phyloP scores from a whole-genome alignment of 495 filamentous ascomycete genomes.

The Corynascus novoguineensis region DNA sequence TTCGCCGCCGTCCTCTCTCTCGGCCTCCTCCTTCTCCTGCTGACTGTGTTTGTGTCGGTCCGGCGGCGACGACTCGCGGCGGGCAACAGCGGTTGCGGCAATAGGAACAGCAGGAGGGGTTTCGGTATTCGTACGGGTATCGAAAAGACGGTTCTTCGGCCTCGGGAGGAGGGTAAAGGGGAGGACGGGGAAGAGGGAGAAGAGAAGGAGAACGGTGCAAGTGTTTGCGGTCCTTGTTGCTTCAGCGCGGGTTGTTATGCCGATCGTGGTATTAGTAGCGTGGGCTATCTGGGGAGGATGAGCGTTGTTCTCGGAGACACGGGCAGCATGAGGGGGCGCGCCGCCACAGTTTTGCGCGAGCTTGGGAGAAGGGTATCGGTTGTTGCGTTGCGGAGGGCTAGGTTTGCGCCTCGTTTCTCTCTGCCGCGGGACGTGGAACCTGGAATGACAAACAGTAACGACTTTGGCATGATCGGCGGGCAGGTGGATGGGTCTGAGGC shows the following conservation, averaged over 20 bases:
- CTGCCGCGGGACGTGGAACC: slow-evolving; percentile 8
- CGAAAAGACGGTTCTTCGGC: too few species aligned
- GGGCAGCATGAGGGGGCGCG: neutral
- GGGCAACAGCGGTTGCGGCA: neutral
- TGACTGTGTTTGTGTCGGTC: slow-evolving; percentile 13
- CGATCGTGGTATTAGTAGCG: too few species aligned
- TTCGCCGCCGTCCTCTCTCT: slow-evolving; percentile 15
- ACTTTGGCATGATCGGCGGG: neutral
- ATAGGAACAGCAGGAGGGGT: neutral
- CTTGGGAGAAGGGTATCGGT: neutral
- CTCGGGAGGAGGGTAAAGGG: too few species aligned
- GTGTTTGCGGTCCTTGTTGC: too few species aligned
- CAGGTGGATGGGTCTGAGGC: neutral
- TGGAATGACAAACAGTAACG: neutral
- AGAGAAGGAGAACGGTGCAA: too few species aligned
- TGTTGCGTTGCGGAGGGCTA: neutral
- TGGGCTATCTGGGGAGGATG: neutral
- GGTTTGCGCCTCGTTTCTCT: neutral
- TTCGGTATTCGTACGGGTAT: too few species aligned
- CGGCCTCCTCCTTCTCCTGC: slow-evolving; percentile 10
- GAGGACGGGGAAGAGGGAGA: too few species aligned
- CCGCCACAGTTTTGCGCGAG: neutral
- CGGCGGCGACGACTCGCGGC: neutral
- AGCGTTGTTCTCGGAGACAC: neutral
- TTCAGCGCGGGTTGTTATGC: too few species aligned